Base-by-base conservation (phyloP, 306 rosid genomes). In the Macrotyloma uniflorum region DNA sequence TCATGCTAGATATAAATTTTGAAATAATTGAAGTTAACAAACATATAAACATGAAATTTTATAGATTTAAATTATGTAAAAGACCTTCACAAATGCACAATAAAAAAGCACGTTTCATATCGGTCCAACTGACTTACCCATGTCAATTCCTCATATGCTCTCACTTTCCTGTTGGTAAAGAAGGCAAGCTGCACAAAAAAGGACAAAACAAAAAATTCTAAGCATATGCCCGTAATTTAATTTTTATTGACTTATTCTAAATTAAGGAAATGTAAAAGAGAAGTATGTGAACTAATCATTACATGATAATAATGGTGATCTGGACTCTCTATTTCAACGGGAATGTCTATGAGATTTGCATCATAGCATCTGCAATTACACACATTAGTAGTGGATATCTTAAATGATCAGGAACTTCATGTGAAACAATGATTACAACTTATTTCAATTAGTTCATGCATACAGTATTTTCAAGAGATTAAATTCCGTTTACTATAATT, bases 281-380 rank as follows among this genome's bases (percentile, higher is more conserved):
- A 58, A 78, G 46, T 40, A 33, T 11, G 2, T 11, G 23, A 72
- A 55, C 18, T 4, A 46, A 70, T 19, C 11, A 62, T 43, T 90
- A 90, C 97, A 81, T 87, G 97, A 70, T 93, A 93, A 66, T 90
- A 93, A 74, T 93, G 97, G 24, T 82, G 97, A 83, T 93, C 97
- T 4, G 96, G 97, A 43, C 90, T 90, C 88, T 93, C 97, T 57
- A 90, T 89, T 90, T 93, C 96, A 66, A 93, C 91, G 2, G 96
- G 97, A 78, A 93, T 77, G 74, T 88, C 96, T 35, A 89, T 58
- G 84, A 93, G 77, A 84, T 89, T 93, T 45, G 87, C 83, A 82
- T 93, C 94, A 18, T 4, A 63, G 83, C 97, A 90, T 70, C 97
- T 93, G 85, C 2, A 74, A 66, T 53, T 33, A 47, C 15, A 22